phyloP scores from a whole-genome alignment of 1,284 basidiomycete species.

The Sphaerobolus stellatus region DNA sequence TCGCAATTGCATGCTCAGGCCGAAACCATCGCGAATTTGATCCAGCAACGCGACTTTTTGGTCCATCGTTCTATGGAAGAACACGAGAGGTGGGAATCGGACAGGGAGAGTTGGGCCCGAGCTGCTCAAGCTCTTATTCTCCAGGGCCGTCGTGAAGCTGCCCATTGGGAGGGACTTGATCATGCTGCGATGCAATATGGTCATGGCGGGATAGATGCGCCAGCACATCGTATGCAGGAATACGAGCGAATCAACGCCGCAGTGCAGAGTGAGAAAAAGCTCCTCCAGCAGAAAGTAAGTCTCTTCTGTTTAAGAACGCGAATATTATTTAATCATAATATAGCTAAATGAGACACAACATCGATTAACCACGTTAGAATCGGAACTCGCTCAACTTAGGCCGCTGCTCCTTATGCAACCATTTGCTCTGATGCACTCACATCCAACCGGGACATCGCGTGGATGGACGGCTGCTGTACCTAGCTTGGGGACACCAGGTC shows the following conservation, averaged over 20 bases:
- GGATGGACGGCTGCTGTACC: conserved; percentile 7
- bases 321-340: conserved; percentile 4
- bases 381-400: conserved; percentile 52
- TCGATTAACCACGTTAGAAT: conserved; percentile 47
- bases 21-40: conserved; percentile 54
- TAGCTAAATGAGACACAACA: conserved; percentile 49
- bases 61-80: conserved; percentile 52
- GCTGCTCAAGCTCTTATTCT: conserved; percentile 7
- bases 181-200: conserved; percentile 7
- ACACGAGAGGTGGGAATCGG: conserved; percentile 55
- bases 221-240: conserved; percentile 40
- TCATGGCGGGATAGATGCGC: not conserved
- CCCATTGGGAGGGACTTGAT: conserved; percentile 2
- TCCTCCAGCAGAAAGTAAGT: conserved; percentile 54
- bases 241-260: conserved; percentile 45
- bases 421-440: conserved; percentile 27
- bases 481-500: not conserved
- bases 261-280: conserved; percentile 54
- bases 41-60: conserved; percentile 57
- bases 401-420: conserved; percentile 58
- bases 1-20: conserved; percentile 61
- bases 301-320: not conserved
- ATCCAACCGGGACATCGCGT: conserved; percentile 12
- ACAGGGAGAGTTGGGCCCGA: conserved; percentile 58
- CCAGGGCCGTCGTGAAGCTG: conserved; percentile 2